Percentiles rank a stretch among this genome's conserved stretches.
These are phyloP conservation scores for Suhomyces taliae DNA, from an alignment of 1,139 yeast genomes.

Conservation along the genomic window DNA sequence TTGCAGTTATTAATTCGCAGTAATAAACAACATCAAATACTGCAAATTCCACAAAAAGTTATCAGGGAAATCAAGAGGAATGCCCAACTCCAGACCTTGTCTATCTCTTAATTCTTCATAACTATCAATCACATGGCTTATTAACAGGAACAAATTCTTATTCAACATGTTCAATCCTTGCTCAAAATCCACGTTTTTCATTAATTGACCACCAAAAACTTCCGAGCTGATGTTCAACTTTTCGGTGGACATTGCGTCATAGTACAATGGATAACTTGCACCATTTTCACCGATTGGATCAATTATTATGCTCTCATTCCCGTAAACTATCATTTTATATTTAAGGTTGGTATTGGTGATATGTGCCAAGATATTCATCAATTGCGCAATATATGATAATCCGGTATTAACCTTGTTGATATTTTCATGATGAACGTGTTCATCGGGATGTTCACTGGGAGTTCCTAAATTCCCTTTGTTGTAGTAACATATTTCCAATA, in stretches of 20 bases:
- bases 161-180: slow-evolving; percentile 34
- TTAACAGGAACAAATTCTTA: slow-evolving; percentile 30
- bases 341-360: slow-evolving; percentile 29
- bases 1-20: slow-evolving; percentile 17
- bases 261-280: slow-evolving; percentile 28
- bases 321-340: slow-evolving; percentile 28
- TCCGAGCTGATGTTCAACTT: slow-evolving; percentile 15
- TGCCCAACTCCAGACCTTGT: slow-evolving; percentile 14
- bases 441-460: slow-evolving; percentile 4
- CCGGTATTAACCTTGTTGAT: slow-evolving; percentile 35
- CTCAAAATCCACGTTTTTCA: slow-evolving; percentile 34
- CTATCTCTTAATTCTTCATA: slow-evolving; percentile 17
- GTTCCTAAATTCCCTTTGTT: slow-evolving; percentile 15
- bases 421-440: slow-evolving; percentile 12
- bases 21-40: slow-evolving; percentile 36
- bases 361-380: slow-evolving; percentile 25
- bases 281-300: slow-evolving; percentile 21
- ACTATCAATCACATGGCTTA: slow-evolving; percentile 24
- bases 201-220: slow-evolving; percentile 10
- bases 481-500: slow-evolving; percentile 34
- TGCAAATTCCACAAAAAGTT: slow-evolving; percentile 46
- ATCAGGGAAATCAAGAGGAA: slow-evolving; percentile 44
- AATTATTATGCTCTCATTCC: slow-evolving; percentile 25
- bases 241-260: slow-evolving; percentile 26
- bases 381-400: slow-evolving; percentile 30